These are phyloP conservation scores for Rhizoclosmatium sp. DNA, from an alignment of 192 early-diverging fungal genomes.

Conservation along the genomic window DNA sequence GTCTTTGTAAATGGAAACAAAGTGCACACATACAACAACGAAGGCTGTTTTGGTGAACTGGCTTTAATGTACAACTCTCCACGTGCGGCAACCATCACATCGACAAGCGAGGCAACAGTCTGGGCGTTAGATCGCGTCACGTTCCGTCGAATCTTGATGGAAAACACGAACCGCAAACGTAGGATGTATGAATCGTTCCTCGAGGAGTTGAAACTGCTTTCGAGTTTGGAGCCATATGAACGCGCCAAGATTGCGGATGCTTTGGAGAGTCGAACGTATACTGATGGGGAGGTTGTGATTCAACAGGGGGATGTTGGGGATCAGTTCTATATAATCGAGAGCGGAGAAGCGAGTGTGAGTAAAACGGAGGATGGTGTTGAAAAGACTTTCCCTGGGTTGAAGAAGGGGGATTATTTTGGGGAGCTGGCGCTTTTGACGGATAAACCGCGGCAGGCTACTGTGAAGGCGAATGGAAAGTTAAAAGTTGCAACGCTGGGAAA, in stretches of 20 bases:
- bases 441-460: conserved; percentile 89
- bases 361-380: conserved; percentile 82
- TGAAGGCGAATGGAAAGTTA: conserved; percentile 79
- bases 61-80: conserved; percentile 99
- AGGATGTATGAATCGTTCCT: conserved; percentile 96
- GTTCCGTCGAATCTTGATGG: conserved; percentile 97
- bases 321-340: conserved; percentile 95
- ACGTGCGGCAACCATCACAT: conserved; percentile 92
- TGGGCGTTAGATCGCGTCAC: conserved; percentile 99
- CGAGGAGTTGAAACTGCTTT: conserved; percentile 88
- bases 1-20: conserved; percentile 83
- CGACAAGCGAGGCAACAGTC: conserved; percentile 82
- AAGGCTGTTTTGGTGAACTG: conserved; percentile 96
- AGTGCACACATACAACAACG: conserved; percentile 80
- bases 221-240: conserved; percentile 93
- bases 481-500: conserved; percentile 96
- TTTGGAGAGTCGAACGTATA: conserved; percentile 89
- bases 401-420: conserved; percentile 68
- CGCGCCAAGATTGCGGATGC: conserved; percentile 99
- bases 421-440: conserved; percentile 96
- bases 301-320: conserved; percentile 93
- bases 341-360: conserved; percentile 83
- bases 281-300: conserved; percentile 84
- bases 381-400: conserved; percentile 60
- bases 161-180: conserved; percentile 93